Evolutionary conservation across 2,329 filamentous ascomycete genomes (phyloP), one percentile per base, ranked within the genome.

Genomic region (Teratosphaeria gauchensis): DNA sequence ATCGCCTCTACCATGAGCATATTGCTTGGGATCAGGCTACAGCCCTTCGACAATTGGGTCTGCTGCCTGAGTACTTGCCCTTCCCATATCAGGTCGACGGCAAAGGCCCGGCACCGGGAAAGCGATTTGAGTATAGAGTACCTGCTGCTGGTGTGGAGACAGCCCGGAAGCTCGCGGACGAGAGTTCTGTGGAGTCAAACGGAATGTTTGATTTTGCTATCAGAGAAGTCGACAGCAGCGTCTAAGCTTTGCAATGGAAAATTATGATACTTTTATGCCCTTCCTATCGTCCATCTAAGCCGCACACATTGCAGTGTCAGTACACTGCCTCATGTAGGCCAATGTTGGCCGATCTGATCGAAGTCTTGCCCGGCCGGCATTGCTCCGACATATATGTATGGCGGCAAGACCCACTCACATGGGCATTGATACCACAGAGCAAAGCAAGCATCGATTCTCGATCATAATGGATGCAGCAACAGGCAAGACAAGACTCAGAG

Each of bases 21-120:
- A 88, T 89, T 51, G 75, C 79, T 14, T 89, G 86, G 85, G 86
- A 89, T 60, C 85, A 88, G 68, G 82, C 77, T 0, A 85, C 82
- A 0, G 79, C 82, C 1, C 72, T 89, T 9, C 71, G 76, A 6
- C 86, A 89, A 67, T 69, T 86, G 1, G 85, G 83, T 0, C 68
- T 88, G 21, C 68, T 89, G 55, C 84, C 84, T 0, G 80, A 88
- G 58, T 88, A 84, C 61, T 76, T 89, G 0, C 80, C 82, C 0
- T 88, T 84, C 60, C 84, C 84, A 5, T 77, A 75, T 14, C 67
- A 64, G 42, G 58, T 61, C 7, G 68, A 63, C 46, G 64, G 62
- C 6, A 55, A 59, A 30, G 56, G 51, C 30, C 56, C 56, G 24
- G 53, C 56, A 12, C 55, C 72, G 0, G 77, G 75, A 3, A 78